These are phyloP conservation scores for Hanseniaspora pseudoguilliermondii DNA, from an alignment of 805 yeast genomes.

Conservation along the genomic window DNA sequence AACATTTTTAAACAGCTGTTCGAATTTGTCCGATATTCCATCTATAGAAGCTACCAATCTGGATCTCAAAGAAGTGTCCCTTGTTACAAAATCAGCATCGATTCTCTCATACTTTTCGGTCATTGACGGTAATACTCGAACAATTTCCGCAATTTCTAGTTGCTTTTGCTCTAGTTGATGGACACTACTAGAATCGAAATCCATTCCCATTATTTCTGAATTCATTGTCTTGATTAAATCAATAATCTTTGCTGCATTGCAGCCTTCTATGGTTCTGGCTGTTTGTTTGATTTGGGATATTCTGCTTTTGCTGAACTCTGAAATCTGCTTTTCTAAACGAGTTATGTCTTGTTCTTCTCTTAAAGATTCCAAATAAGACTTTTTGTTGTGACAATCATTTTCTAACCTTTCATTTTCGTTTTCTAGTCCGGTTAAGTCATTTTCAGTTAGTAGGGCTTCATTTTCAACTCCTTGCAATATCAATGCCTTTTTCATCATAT, in stretches of 20 bases:
- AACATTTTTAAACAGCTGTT: slow-evolving; percentile 52
- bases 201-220: slow-evolving; percentile 3
- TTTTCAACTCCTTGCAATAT: slow-evolving; percentile 2
- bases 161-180: slow-evolving; percentile 25
- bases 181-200: not conserved
- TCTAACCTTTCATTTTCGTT: not conserved
- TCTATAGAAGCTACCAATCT: slow-evolving; percentile 40
- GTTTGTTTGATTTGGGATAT: not conserved
- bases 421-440: not conserved
- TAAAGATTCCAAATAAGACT: not conserved
- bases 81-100: slow-evolving; percentile 30
- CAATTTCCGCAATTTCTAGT: slow-evolving; percentile 19
- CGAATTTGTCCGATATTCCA: slow-evolving; percentile 51
- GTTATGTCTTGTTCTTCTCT: not conserved
- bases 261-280: not conserved
- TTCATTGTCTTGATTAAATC: not conserved
- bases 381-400: not conserved
- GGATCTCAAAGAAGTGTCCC: slow-evolving; percentile 47
- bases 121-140: slow-evolving; percentile 19
- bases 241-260: not conserved
- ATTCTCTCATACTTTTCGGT: slow-evolving; percentile 17
- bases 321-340: not conserved
- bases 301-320: not conserved
- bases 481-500: not conserved
- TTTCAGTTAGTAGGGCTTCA: not conserved